Evolutionary conservation across 1,139 yeast species (phyloP).

Genomic region (Suhomyces guaymorum): DNA sequence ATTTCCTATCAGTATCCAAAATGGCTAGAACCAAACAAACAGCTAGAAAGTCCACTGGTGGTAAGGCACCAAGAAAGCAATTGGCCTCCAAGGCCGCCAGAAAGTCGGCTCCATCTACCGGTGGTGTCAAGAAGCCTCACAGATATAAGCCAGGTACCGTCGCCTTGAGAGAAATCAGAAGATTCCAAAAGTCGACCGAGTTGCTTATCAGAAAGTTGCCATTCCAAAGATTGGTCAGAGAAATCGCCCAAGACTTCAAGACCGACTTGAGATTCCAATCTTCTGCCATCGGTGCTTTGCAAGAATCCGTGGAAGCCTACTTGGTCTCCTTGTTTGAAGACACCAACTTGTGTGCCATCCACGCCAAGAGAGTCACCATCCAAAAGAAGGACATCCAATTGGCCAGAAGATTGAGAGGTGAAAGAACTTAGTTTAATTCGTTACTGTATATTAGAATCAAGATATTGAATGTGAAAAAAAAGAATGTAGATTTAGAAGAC

Average conservation of each 20-base stretch:
- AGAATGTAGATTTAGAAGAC: neutral
- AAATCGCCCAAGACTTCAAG: constrained; percentile 97
- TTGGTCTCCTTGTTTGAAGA: constrained; percentile 87
- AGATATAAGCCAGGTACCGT: constrained; percentile 99
- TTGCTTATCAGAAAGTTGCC: constrained; percentile 96
- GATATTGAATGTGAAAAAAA: neutral
- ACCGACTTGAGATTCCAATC: constrained; percentile 98
- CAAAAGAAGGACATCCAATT: constrained; percentile 98
- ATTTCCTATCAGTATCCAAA: constrained; percentile 19
- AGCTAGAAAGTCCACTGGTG: constrained; percentile 98
- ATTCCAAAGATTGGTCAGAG: constrained; percentile 98
- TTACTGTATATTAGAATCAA: constrained; percentile 14
- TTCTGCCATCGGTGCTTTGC: constrained; percentile 97
- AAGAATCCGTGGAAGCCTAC: constrained; percentile 98
- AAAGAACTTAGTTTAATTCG: constrained; percentile 57
- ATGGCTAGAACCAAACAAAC: constrained; percentile 99
- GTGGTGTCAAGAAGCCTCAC: constrained; percentile 99
- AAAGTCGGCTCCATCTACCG: constrained; percentile 96
- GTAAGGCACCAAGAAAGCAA: constrained; percentile 99
- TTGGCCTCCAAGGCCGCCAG: constrained; percentile 99
- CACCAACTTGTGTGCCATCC: constrained; percentile 98
- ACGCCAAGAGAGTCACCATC: constrained; percentile 98
- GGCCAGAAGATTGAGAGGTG: constrained; percentile 99
- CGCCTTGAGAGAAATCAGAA: constrained; percentile 98
- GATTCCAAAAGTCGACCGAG: constrained; percentile 98